Base-by-base conservation (phyloP, 179 eudicot species). In the Spergularia azorica region DNA sequence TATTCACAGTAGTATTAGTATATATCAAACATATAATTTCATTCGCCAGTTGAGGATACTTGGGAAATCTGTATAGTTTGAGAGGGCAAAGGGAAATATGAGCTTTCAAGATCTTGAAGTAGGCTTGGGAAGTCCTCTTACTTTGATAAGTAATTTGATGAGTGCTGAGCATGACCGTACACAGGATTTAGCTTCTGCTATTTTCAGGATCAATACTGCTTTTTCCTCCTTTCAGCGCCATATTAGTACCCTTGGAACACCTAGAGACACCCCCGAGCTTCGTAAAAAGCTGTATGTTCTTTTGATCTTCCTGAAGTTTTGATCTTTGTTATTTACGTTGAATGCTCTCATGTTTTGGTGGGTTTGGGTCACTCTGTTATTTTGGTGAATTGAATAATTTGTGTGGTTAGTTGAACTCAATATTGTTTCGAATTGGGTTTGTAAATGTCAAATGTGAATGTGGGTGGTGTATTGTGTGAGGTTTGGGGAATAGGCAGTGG, bases 121-220 rank as follows among this genome's bases (percentile, higher is more conserved):
- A 60, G 84, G 83, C 4, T 48, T 55, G 15, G 68, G 74, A 16
- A 81, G 86, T 32, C 87, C 90, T 3, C 12, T 84, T 50, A 72
- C 79, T 51, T 79, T 82, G 21, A 76, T 89, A 79, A 73, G 84
- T 13, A 86, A 67, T 1, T 70, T 66, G 39, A 69, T 61, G 36
- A 87, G 81, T 57, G 81, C 83, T 20, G 84, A 76, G 67, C 89
- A 86, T 67, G 91, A 89, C 67, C 79, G 90, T 9, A 77, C 88
- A 2, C 92, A 86, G 36, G 88, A 87, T 1, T 82, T 92, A 6
- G 92, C 90, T 58, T 80, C 94, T 38, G 92, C 90, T 6, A 83
- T 93, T 10, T 93, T 93, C 80, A 94, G 89, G 89, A 89, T 93
- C 84, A 93, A 86, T 74, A 93, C 97, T 4, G 86, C 91, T 3